Conservation (phyloP, 306 rosid species). For the Trifolium dubium region DNA sequence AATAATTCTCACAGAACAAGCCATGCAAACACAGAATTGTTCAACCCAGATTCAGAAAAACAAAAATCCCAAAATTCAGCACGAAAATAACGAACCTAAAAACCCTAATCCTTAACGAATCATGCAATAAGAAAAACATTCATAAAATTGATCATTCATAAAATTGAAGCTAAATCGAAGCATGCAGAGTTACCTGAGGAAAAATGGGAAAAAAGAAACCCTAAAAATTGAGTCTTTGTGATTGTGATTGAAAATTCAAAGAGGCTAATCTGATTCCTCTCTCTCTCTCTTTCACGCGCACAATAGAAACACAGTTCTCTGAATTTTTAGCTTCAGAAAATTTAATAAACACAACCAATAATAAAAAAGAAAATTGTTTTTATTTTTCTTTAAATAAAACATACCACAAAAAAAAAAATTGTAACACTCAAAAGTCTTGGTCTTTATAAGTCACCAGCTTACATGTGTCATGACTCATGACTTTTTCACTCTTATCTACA, state of each 20-base stretch:
- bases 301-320: constrained; percentile 41
- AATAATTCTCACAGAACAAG: constrained; percentile 36
- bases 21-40: constrained; percentile 44
- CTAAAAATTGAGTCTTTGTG: constrained; percentile 58
- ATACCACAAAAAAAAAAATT: neutral
- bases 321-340: constrained; percentile 44
- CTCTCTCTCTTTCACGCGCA: constrained; percentile 25
- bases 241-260: constrained; percentile 56
- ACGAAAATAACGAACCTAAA: constrained; percentile 19
- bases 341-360: constrained; percentile 20
- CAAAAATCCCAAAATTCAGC: constrained; percentile 14
- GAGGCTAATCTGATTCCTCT: constrained; percentile 61
- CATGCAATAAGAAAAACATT: constrained; percentile 31
- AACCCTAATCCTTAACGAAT: constrained; percentile 45
- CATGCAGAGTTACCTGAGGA: constrained; percentile 47
- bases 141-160: constrained; percentile 20
- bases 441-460: neutral
- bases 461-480: neutral
- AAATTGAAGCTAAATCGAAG: constrained; percentile 24
- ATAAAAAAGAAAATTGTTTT: constrained; percentile 12
- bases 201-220: constrained; percentile 39
- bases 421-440: constrained; percentile 39
- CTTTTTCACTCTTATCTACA: neutral
- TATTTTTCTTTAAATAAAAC: neutral
- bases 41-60: constrained; percentile 16